These are phyloP conservation scores for Kalanchoe fedtschenkoi DNA, from an alignment of 164 flowering plant genomes.

Conservation along the genomic window DNA sequence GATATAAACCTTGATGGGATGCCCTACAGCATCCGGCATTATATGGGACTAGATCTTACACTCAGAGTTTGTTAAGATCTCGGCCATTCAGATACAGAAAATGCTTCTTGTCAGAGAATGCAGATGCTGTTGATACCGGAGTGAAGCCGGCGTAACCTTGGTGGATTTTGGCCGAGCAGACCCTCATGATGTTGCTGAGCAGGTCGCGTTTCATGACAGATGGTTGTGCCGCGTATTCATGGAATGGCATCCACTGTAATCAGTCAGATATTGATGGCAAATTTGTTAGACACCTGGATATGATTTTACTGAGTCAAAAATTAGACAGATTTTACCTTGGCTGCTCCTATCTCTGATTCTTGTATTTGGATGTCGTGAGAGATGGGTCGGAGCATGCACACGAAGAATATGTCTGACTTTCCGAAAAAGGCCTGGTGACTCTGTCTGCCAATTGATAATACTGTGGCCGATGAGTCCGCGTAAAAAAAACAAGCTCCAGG, in stretches of 20 bases:
- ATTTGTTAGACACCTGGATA: background rate
- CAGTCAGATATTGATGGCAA: background rate
- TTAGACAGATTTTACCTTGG: slow-evolving; percentile 22
- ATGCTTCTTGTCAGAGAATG: slow-evolving; percentile 15
- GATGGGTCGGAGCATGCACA: slow-evolving; percentile 37
- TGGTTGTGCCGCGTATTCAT: slow-evolving; percentile 52
- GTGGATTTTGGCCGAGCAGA: slow-evolving; percentile 37
- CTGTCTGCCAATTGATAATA: slow-evolving; percentile 24
- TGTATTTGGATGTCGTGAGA: slow-evolving; percentile 35
- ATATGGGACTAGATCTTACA: background rate
- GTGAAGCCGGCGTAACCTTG: slow-evolving; percentile 35
- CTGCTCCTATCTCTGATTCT: slow-evolving; percentile 40
- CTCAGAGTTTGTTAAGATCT: slow-evolving; percentile 7
- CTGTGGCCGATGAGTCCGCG: background rate
- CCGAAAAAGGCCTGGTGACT: slow-evolving; percentile 29
- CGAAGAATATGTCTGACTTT: slow-evolving; percentile 40
- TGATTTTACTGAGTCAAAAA: background rate
- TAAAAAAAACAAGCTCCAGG: background rate
- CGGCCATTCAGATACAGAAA: slow-evolving; percentile 26
- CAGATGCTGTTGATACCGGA: slow-evolving; percentile 17
- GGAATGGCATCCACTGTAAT: slow-evolving; percentile 82
- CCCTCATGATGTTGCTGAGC: slow-evolving; percentile 21
- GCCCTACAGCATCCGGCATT: too few relatives aligned
- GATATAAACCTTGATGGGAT: too few relatives aligned
- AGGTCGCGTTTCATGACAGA: slow-evolving; percentile 24